Percentiles rank a stretch among this genome's conserved stretches.
Conservation (phyloP, 371 early-diverging fungal species). For the Homolaphlyctis polyrhiza region DNA sequence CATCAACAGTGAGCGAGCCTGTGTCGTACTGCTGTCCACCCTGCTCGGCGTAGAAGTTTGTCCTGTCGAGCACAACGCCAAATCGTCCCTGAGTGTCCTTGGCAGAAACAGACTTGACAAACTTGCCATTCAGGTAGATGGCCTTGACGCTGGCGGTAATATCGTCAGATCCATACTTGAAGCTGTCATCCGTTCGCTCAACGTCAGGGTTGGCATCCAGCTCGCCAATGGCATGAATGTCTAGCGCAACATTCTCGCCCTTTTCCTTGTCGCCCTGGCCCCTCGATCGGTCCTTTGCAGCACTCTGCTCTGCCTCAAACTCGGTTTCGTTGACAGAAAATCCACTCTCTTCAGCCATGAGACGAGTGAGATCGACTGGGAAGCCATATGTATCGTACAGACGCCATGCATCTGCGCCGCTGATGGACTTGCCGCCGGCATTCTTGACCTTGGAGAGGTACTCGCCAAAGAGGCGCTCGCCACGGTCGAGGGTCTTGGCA, state of each 20-base stretch:
- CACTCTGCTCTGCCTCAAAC: slow-evolving; percentile 77
- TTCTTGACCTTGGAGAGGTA: slow-evolving; percentile 69
- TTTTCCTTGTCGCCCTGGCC: slow-evolving; percentile 46
- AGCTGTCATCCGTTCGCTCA: slow-evolving; percentile 83
- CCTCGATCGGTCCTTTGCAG: slow-evolving; percentile 74
- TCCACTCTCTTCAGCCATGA: slow-evolving; percentile 97
- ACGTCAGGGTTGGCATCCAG: slow-evolving; percentile 69
- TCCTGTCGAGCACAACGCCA: slow-evolving; percentile 92
- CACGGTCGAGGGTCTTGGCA: slow-evolving; percentile 97
- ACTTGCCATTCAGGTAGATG: slow-evolving; percentile 54
- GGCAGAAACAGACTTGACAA: slow-evolving; percentile 41
- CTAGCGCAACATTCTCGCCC: slow-evolving; percentile 71
- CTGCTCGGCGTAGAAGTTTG: slow-evolving; percentile 98
- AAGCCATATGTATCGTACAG: slow-evolving; percentile 99
- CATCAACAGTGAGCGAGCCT: slow-evolving; percentile 86
- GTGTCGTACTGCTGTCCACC: slow-evolving; percentile 99
- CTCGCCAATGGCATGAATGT: slow-evolving; percentile 88
- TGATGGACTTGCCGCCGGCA: slow-evolving; percentile 54
- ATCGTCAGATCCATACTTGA: slow-evolving; percentile 77
- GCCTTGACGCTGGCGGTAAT: slow-evolving; percentile 67
- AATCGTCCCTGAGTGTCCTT: slow-evolving; percentile 46
- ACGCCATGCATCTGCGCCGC: slow-evolving; percentile 94
- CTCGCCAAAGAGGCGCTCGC: slow-evolving; percentile 90
- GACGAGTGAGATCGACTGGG: slow-evolving; percentile 97
- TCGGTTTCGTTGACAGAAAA: slow-evolving; percentile 80